Conservation (phyloP, 352 stramenopile species). For the Peronosclerospora sorghi region DNA sequence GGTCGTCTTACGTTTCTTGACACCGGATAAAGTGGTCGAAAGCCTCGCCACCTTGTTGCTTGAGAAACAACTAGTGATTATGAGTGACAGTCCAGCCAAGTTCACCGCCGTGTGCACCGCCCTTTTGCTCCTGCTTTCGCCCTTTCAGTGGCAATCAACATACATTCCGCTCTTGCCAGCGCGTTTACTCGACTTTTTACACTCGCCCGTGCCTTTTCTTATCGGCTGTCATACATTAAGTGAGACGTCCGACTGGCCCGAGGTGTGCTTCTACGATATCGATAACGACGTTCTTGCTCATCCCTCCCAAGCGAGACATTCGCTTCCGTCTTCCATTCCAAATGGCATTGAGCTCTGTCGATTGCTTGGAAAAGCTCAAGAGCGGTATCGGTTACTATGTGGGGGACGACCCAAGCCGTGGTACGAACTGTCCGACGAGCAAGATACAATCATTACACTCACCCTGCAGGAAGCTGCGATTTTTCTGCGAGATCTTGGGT, state of each 20-base stretch:
- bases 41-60: slow-evolving; percentile 59
- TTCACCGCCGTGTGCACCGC: slow-evolving; percentile 61
- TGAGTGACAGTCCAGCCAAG: slow-evolving; percentile 53
- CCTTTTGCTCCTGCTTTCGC: slow-evolving; percentile 51
- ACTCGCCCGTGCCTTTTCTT: slow-evolving; percentile 76
- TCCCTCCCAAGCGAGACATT: slow-evolving; percentile 30
- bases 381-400: slow-evolving; percentile 34
- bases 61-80: slow-evolving; percentile 75
- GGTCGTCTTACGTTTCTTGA: slow-evolving; percentile 53
- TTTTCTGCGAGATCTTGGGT: slow-evolving; percentile 57
- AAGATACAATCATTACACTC: slow-evolving; percentile 67
- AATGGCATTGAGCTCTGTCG: slow-evolving; percentile 48
- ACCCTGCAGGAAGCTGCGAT: slow-evolving; percentile 63
- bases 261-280: slow-evolving; percentile 81
- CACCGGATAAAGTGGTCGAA: slow-evolving; percentile 49
- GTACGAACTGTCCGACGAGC: slow-evolving; percentile 68
- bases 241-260: slow-evolving; percentile 62
- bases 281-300: slow-evolving; percentile 42
- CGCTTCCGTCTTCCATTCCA: slow-evolving; percentile 39
- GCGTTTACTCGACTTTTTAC: slow-evolving; percentile 64
- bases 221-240: slow-evolving; percentile 49
- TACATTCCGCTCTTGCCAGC: slow-evolving; percentile 76
- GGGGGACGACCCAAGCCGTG: slow-evolving; percentile 29
- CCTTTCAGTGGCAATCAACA: slow-evolving; percentile 84
- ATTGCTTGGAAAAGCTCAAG: slow-evolving; percentile 40